Conservation (phyloP, 1,284 basidiomycete genomes). For the Sanguinoderma infundibulare region DNA sequence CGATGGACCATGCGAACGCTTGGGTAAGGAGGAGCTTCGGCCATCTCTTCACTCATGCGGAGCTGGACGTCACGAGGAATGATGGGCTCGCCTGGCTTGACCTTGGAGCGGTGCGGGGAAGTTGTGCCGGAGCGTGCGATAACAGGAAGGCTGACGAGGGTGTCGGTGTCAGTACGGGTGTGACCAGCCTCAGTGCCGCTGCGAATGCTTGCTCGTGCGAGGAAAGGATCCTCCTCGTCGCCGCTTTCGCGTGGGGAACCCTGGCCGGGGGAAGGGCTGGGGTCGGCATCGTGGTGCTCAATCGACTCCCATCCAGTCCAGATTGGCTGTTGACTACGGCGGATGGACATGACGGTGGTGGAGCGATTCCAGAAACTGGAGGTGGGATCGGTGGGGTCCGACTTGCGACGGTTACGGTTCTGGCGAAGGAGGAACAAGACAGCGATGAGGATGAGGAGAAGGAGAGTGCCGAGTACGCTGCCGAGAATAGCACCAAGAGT, state of each 20-base stretch:
- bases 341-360: conserved; percentile 29
- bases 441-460: conserved; percentile 55
- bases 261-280: conserved; percentile 49
- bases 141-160: conserved; percentile 33
- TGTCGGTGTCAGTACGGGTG: conserved; percentile 33
- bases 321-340: conserved; percentile 42
- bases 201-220: conserved; percentile 37
- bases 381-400: conserved; percentile 14
- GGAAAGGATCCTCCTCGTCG: conserved; percentile 67
- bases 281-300: conserved; percentile 37
- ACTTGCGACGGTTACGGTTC: conserved; percentile 34
- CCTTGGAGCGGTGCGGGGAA: conserved; percentile 21
- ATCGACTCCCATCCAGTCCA: conserved; percentile 62
- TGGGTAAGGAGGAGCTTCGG: conserved; percentile 19
- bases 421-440: conserved; percentile 55
- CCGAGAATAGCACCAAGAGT: conserved; percentile 40
- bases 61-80: conserved; percentile 38
- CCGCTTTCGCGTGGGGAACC: conserved; percentile 69
- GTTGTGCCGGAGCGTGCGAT: conserved; percentile 28
- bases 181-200: conserved; percentile 33
- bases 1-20: conserved; percentile 34
- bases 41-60: conserved; percentile 30
- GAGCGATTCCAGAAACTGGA: conserved; percentile 38
- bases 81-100: conserved; percentile 31
- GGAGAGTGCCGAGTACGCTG: conserved; percentile 40